phyloP scores from a whole-genome alignment of 2,329 filamentous ascomycete species.

The Botrytis tulipae region DNA sequence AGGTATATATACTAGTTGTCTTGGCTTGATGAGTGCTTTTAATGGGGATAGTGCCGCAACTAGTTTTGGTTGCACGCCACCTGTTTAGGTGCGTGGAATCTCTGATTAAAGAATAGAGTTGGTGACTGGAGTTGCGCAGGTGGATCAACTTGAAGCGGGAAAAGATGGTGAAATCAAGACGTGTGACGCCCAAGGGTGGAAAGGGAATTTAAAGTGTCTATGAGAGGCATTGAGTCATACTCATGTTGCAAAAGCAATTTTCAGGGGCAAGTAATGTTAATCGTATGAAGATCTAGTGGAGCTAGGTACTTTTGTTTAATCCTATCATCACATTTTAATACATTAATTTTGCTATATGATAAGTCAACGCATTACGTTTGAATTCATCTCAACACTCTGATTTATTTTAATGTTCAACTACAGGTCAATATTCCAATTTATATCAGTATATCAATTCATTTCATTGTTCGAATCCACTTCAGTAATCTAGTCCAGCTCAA shows the following conservation, averaged over 20 bases:
- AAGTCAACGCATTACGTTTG: neutral
- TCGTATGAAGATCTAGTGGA: neutral
- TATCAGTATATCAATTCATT: too few relatives aligned
- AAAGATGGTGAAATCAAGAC: neutral
- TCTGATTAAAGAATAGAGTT: neutral
- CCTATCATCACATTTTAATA: neutral
- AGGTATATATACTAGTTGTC: conserved; percentile 29
- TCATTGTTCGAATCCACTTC: too few relatives aligned
- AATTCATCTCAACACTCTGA: too few relatives aligned
- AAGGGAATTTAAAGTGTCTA: neutral
- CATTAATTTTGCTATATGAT: neutral
- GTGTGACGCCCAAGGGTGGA: neutral
- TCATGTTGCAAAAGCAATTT: neutral
- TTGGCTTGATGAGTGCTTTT: conserved; percentile 16
- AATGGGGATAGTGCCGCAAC: conserved; percentile 1
- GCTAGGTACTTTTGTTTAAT: neutral
- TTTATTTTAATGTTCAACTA: too few relatives aligned
- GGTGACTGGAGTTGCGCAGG: too few relatives aligned
- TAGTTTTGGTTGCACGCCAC: conserved; percentile 13
- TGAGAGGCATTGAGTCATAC: neutral
- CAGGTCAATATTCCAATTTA: too few relatives aligned
- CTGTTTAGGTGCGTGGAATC: neutral
- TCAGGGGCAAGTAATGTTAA: neutral
- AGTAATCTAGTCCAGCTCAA: too few relatives aligned
- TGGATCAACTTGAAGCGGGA: neutral